Evolutionary conservation across 805 yeast species (phyloP).

Genomic region (Saccharomyces paradoxus): DNA sequence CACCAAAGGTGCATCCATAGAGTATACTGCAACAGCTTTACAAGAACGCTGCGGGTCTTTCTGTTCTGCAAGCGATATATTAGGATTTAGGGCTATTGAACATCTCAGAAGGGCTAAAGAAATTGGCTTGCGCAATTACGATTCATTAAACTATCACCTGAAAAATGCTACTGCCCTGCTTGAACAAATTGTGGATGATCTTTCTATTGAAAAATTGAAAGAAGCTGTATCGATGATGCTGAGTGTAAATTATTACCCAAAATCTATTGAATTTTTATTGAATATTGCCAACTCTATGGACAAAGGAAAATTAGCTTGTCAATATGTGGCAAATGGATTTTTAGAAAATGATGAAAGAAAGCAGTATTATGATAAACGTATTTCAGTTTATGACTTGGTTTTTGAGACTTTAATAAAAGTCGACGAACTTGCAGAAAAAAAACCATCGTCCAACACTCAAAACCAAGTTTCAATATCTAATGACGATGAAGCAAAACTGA

Average conservation of each 20-base stretch:
- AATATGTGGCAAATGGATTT: conserved; percentile 46
- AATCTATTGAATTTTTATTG: conserved; percentile 76
- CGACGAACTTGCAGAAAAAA: conserved; percentile 52
- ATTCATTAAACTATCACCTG: conserved; percentile 56
- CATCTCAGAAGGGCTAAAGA: conserved; percentile 80
- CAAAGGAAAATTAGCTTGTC: conserved; percentile 48
- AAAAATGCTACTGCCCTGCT: conserved; percentile 68
- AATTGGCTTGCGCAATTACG: conserved; percentile 62
- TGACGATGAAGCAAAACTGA: conserved; percentile 40
- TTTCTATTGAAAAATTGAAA: conserved; percentile 69
- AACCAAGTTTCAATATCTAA: conserved; percentile 13
- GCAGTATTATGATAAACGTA: conserved; percentile 43
- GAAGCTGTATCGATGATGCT: conserved; percentile 76
- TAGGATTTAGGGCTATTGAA: conserved; percentile 89
- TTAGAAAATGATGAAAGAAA: conserved; percentile 45
- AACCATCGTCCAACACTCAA: not conserved
- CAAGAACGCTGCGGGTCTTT: conserved; percentile 93
- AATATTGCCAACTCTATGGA: conserved; percentile 67
- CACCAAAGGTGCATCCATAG: conserved; percentile 87
- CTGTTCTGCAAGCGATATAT: conserved; percentile 88
- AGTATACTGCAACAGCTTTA: conserved; percentile 73
- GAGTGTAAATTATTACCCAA: conserved; percentile 68
- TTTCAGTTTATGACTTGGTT: conserved; percentile 58
- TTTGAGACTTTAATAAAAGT: conserved; percentile 68
- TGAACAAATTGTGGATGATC: conserved; percentile 69